Conservation (phyloP, 1,284 basidiomycete genomes). For the Neotropicomus parvogracilis region DNA sequence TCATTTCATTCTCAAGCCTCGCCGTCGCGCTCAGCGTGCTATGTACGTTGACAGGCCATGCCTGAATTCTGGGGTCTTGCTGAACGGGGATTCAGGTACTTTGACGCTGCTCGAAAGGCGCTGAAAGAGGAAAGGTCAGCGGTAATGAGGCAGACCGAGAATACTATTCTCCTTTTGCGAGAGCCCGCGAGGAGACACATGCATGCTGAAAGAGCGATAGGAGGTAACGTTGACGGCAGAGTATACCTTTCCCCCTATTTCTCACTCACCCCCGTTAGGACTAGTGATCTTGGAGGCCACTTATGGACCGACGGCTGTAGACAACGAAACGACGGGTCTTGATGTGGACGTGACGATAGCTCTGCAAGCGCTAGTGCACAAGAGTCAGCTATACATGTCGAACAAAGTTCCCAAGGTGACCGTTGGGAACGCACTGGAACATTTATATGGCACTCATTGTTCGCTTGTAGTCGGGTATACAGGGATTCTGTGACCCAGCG, state of each 20-base stretch:
- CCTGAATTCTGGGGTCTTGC: conserved; percentile 13
- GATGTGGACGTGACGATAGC: conserved; percentile 76
- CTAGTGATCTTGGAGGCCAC: conserved; percentile 65
- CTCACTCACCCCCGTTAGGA: conserved; percentile 37
- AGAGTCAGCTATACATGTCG: conserved; percentile 78
- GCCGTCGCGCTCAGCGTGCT: conserved; percentile 40
- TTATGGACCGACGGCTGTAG: conserved; percentile 49
- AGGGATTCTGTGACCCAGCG: conserved; percentile 77
- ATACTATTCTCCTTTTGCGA: conserved; percentile 43
- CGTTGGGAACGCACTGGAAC: conserved; percentile 11
- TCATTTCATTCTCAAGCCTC: conserved; percentile 49
- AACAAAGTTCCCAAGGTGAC: conserved; percentile 64
- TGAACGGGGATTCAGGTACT: conserved; percentile 43
- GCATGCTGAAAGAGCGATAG: conserved; percentile 38
- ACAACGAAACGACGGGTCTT: conserved; percentile 50
- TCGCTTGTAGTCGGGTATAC: conserved; percentile 51
- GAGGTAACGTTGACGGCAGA: conserved; percentile 26
- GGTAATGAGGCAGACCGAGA: conserved; percentile 53
- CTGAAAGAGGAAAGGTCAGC: conserved; percentile 59
- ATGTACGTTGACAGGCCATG: conserved; percentile 23
- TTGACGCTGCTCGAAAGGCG: conserved; percentile 47
- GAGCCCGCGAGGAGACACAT: conserved; percentile 46
- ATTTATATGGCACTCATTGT: conserved; percentile 17
- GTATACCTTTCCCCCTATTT: conserved; percentile 1
- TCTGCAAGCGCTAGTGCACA: conserved; percentile 77